These are phyloP conservation scores for Hysterium pulicare DNA, from an alignment of 2,329 filamentous ascomycete species.

Conservation along the genomic window DNA sequence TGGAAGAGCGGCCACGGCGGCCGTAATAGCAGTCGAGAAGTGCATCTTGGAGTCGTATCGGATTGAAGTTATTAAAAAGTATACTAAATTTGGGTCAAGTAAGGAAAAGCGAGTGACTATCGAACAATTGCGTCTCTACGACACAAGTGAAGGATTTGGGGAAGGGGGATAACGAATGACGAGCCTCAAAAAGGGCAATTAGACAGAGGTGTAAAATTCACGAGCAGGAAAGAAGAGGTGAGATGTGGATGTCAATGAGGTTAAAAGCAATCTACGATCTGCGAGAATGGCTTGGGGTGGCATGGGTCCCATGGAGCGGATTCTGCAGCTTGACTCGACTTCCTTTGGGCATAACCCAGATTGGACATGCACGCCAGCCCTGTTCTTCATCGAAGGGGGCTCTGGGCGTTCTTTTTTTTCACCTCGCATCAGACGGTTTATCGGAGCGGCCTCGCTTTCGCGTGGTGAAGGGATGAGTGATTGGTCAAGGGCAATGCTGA, in stretches of 20 bases:
- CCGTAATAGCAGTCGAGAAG: constrained; percentile 27
- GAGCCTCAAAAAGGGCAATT: not conserved
- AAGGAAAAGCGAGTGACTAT: constrained; percentile 1
- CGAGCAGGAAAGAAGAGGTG: not conserved
- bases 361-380: not conserved
- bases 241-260: not conserved
- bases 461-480: not conserved
- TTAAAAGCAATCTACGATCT: not conserved
- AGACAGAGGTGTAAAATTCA: not conserved
- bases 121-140: not conserved
- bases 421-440: not conserved
- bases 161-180: not conserved
- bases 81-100: not conserved
- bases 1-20: constrained; percentile 25
- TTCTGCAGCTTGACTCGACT: not conserved
- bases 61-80: not conserved
- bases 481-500: not conserved
- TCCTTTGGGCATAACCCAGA: too few species aligned
- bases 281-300: not conserved
- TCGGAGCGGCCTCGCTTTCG: not conserved
- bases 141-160: not conserved
- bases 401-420: not conserved
- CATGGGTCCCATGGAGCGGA: not conserved
- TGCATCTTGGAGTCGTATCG: constrained; percentile 23
- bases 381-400: not conserved